phyloP scores from a whole-genome alignment of 2,329 filamentous ascomycete species.

The Alternaria arborescens region DNA sequence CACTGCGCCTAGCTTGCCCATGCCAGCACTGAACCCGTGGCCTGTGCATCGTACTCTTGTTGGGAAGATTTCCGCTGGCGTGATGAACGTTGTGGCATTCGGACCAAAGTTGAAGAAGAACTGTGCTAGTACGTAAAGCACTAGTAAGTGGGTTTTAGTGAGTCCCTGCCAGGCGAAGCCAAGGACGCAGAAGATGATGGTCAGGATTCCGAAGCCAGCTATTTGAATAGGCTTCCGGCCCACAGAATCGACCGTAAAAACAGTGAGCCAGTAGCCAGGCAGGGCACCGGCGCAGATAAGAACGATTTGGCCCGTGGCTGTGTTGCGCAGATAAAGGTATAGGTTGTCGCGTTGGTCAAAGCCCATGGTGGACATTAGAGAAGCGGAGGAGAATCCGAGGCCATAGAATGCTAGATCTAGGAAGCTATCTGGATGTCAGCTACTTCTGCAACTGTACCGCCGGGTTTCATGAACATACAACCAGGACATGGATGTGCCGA shows the following conservation, averaged over 20 bases:
- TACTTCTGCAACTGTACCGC: not conserved
- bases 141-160: constrained; percentile 53
- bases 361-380: constrained; percentile 75
- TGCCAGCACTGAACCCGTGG: constrained; percentile 59
- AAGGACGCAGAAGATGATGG: constrained; percentile 59
- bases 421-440: constrained; percentile 49
- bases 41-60: constrained; percentile 59
- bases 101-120: constrained; percentile 66
- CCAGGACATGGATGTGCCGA: constrained; percentile 84
- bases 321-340: constrained; percentile 76
- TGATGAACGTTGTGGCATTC: constrained; percentile 62
- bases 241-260: constrained; percentile 75
- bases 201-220: constrained; percentile 59
- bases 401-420: constrained; percentile 67
- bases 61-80: constrained; percentile 62
- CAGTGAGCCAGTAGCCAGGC: constrained; percentile 83
- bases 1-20: constrained; percentile 60
- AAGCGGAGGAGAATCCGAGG: constrained; percentile 77
- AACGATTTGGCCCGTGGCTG: constrained; percentile 79
- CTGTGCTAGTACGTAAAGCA: constrained; percentile 58
- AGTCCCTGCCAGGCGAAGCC: constrained; percentile 59
- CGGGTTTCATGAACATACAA: constrained; percentile 55
- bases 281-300: constrained; percentile 81
- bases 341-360: constrained; percentile 70
- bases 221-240: constrained; percentile 82